Evolutionary conservation across 208 protist genomes (phyloP), one percentile per base, ranked within the genome.

Genomic region (Wallacemonas sp.): DNA sequence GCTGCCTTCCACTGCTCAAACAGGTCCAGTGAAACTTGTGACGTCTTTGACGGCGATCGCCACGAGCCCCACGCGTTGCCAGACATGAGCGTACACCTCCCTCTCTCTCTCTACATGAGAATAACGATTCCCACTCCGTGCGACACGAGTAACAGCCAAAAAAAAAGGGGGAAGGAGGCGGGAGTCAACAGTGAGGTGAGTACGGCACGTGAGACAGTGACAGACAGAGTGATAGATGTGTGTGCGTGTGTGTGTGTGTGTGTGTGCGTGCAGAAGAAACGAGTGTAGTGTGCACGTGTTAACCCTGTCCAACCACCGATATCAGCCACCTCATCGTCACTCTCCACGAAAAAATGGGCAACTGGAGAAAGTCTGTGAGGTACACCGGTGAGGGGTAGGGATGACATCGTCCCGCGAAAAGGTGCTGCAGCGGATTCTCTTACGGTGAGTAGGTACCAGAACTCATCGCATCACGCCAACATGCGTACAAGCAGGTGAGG

Each of bases 1-100:
- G 87, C 76, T 29, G 38, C 30, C 50, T 82, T 73, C 87, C 87
- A 93, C 63, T 87, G 59, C 65, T 90, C 76, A 62, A 91, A 93
- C 48, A 80, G 64, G 50, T 88, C 76, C 21, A 83, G 72, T 17
- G 76, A 75, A 48, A 89, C 74, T 67, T 93, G 83, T 1, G 83
- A 89, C 38, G 87, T 63, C 63, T 83, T 83, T 37, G 9, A 61
- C 52, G 15, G 59, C 53, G 21, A 69, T 66, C 55, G 48, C 52
- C 62, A 82, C 8, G 63, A 60, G 6, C 69, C 62, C 71, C 76
- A 81, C 36, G 64, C 60, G 37, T 76, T 77, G 12, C 30, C 54
- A 21, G 68, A 68, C 73, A 79, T 73, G 67, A n/a, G n/a, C n/a
- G n/a, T n/a, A n/a, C n/a, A n/a, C n/a, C 4, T 36, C n/a, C 53